Evolutionary conservation across 2,329 filamentous ascomycete species (phyloP).

Genomic region (Paecilomyces niveus): DNA sequence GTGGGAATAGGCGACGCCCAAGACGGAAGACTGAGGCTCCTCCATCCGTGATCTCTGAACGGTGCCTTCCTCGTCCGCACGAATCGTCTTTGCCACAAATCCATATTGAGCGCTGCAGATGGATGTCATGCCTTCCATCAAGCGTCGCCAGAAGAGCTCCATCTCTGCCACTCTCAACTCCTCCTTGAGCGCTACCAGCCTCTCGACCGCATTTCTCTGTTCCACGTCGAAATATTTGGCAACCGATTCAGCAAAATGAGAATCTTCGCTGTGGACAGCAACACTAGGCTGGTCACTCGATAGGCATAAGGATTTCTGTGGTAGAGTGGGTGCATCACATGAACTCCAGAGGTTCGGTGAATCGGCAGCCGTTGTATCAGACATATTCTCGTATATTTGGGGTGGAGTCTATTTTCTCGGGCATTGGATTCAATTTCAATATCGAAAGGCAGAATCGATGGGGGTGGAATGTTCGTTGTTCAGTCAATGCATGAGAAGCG

Average conservation of each 20-base stretch:
- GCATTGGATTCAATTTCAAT: not conserved
- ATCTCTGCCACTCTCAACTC: slow-evolving; percentile 46
- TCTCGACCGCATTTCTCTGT: slow-evolving; percentile 56
- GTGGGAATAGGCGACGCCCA: slow-evolving; percentile 57
- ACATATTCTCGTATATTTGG: not conserved
- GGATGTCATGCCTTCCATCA: slow-evolving; percentile 58
- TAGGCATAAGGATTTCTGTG: slow-evolving; percentile 24
- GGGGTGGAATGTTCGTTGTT: not conserved
- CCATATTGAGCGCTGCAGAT: slow-evolving; percentile 60
- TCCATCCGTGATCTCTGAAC: slow-evolving; percentile 56
- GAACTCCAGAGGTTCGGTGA: not conserved
- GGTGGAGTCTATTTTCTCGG: not conserved
- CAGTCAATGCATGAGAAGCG: not conserved
- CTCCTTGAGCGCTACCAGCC: slow-evolving; percentile 53
- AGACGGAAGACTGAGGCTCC: slow-evolving; percentile 55
- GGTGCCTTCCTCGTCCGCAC: slow-evolving; percentile 52
- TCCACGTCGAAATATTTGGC: slow-evolving; percentile 33
- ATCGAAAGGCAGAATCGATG: not conserved
- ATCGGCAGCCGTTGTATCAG: not conserved
- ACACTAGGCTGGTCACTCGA: slow-evolving; percentile 13
- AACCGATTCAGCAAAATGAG: slow-evolving; percentile 15
- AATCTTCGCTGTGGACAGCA: slow-evolving; percentile 16
- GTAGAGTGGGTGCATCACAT: slow-evolving; percentile 17
- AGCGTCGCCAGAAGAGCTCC: slow-evolving; percentile 56
- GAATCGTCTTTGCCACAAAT: slow-evolving; percentile 60